Evolutionary conservation across 441 rosid genomes (phyloP).

Genomic region (Bocquillonia castaneifolia): DNA sequence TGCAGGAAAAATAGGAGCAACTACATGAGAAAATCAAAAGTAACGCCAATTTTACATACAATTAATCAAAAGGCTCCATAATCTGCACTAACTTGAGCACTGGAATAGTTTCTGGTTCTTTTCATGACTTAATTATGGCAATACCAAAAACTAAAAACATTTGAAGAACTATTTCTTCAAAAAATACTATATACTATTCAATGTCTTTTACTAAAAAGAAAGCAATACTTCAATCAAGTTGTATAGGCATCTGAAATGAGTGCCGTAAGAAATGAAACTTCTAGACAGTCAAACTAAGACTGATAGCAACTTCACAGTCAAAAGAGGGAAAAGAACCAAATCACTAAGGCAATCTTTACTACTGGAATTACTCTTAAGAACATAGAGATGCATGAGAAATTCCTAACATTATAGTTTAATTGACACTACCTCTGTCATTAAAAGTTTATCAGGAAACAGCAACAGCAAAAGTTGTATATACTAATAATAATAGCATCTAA

Average conservation of each 20-base stretch:
- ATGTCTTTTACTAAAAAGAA: not conserved
- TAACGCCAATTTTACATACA: not conserved
- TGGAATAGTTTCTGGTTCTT: not conserved
- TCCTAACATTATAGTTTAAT: not conserved
- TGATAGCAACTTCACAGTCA: not conserved
- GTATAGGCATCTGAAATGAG: not conserved
- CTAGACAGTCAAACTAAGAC: not conserved
- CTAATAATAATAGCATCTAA: not conserved
- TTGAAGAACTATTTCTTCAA: not conserved
- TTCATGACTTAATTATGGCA: not conserved
- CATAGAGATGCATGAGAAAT: not conserved
- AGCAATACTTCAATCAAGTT: not conserved
- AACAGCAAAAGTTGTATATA: not conserved
- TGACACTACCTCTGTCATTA: not conserved
- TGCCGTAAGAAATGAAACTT: not conserved
- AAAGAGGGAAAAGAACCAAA: not conserved
- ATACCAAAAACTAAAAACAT: not conserved
- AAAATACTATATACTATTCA: not conserved
- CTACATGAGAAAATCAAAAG: not conserved
- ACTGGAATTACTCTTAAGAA: slow-evolving; percentile 4
- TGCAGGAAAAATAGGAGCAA: slow-evolving; percentile 23
- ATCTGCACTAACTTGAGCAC: not conserved
- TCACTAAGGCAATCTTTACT: not conserved
- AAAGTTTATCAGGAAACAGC: not conserved
- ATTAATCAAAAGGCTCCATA: not conserved